These are phyloP conservation scores for Mycena pura DNA, from an alignment of 768 basidiomycete genomes.

Conservation along the genomic window DNA sequence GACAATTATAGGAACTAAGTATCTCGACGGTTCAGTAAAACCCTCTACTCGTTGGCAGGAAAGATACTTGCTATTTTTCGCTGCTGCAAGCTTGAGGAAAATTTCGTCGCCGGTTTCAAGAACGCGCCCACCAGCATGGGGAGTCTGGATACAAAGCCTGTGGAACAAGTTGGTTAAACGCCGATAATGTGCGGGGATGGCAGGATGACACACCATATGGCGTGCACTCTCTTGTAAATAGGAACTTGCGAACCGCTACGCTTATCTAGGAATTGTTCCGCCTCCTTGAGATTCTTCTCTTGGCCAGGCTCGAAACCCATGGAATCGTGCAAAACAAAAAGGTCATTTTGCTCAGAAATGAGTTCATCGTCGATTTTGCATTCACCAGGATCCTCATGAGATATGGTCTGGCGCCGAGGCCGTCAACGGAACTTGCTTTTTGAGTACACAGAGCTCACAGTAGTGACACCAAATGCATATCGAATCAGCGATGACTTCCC, in stretches of 20 bases:
- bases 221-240: background rate
- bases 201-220: background rate
- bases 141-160: background rate
- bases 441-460: background rate
- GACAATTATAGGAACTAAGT: background rate
- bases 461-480: background rate
- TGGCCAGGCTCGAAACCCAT: background rate
- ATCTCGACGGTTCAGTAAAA: background rate
- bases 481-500: background rate
- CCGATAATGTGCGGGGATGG: background rate
- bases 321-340: background rate
- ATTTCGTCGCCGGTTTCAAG: background rate
- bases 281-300: background rate
- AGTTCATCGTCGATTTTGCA: background rate
- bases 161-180: background rate
- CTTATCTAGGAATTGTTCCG: background rate
- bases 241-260: background rate
- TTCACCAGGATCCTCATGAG: background rate
- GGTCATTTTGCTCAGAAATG: background rate
- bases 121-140: too few species aligned
- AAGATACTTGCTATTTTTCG: background rate
- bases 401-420: background rate
- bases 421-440: background rate
- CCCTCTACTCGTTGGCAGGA: background rate
- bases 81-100: background rate